These are phyloP conservation scores for Microstroma glucosiphilum DNA, from an alignment of 1,284 basidiomycete genomes.

Conservation along the genomic window DNA sequence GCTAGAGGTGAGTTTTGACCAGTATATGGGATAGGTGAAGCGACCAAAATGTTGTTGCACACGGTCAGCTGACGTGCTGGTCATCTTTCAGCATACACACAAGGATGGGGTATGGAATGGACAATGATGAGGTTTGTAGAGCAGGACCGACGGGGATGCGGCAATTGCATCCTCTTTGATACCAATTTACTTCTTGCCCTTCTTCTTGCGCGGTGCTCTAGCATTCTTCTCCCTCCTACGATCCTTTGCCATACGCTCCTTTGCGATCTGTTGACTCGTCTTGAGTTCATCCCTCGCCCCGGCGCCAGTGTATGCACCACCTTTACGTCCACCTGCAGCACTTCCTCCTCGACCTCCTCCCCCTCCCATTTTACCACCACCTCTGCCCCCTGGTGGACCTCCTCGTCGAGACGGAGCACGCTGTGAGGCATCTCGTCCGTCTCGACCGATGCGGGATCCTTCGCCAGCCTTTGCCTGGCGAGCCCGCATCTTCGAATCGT, in stretches of 20 bases:
- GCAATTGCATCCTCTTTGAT: too few species aligned
- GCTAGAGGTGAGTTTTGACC: constrained; percentile 21
- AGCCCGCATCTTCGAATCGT: constrained; percentile 27
- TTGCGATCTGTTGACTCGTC: constrained; percentile 75
- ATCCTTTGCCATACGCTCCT: constrained; percentile 61
- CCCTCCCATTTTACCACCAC: constrained; percentile 11
- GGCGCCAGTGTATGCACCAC: constrained; percentile 45
- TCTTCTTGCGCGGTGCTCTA: constrained; percentile 53
- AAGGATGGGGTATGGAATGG: too few species aligned
- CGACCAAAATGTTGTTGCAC: too few species aligned
- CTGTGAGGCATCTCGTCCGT: neutral
- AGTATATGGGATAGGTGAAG: too few species aligned
- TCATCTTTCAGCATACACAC: too few species aligned
- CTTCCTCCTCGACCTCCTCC: neutral
- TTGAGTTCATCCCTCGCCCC: constrained; percentile 72
- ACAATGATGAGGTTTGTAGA: too few species aligned
- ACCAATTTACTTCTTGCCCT: too few species aligned
- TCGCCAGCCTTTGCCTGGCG: constrained; percentile 22
- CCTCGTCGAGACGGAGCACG: neutral
- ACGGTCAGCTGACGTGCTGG: too few species aligned
- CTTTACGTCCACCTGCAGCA: neutral
- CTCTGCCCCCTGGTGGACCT: constrained; percentile 11
- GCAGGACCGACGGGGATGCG: too few species aligned
- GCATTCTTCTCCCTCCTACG: constrained; percentile 69
- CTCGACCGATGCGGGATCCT: neutral